Base-by-base conservation (phyloP, 2,329 filamentous ascomycete genomes). In the Coniochaeta sp. region DNA sequence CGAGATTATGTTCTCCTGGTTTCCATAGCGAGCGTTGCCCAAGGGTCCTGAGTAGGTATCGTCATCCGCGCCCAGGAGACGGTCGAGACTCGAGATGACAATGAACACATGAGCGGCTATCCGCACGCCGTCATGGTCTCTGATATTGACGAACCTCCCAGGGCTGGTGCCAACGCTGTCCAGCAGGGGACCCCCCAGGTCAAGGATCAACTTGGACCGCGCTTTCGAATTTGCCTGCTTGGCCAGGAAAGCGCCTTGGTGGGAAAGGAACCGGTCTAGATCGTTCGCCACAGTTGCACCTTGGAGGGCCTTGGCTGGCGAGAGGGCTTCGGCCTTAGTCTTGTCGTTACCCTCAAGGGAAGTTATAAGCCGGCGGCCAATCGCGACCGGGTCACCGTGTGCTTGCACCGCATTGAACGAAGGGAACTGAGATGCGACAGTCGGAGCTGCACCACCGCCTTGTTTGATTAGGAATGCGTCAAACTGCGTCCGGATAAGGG, bases 401-500 rank as follows among this genome's bases (percentile, higher is more conserved):
- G 85, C 84, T 61, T 86, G 80, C 7, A 87, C 76, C 17, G 85
- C 83, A 67, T 91, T 86, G 66, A 89, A 88, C 1, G 82, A 78
- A 3, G 82, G 77, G 62, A 89, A 86, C 38, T 85, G 81, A 6
- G 80, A 78, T n/a, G 75, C 74, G 31, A 84, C 77, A 24, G 82
- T 76, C 19, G 81, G 73, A 36, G 81, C 80, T 19, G 82, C 74
- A 12, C 84, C 77, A 66, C 82, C 81, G 2, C n/a, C 19, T 64
- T 81, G 77, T 24, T 76, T 76, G 63, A 84, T 75, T 60, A 90
- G 76, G 68, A 89, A 96, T 3, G 79, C 77, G 66, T 93, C 89
- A 70, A 96, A 93, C 67, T 93, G 89, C 2, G 86, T 85, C 59
- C 93, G 83, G 11, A 97, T 75, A 6, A 93, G 78, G n/a, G 90